Evolutionary conservation across 2,329 filamentous ascomycete species (phyloP).

Genomic region (Didymella glomerata): DNA sequence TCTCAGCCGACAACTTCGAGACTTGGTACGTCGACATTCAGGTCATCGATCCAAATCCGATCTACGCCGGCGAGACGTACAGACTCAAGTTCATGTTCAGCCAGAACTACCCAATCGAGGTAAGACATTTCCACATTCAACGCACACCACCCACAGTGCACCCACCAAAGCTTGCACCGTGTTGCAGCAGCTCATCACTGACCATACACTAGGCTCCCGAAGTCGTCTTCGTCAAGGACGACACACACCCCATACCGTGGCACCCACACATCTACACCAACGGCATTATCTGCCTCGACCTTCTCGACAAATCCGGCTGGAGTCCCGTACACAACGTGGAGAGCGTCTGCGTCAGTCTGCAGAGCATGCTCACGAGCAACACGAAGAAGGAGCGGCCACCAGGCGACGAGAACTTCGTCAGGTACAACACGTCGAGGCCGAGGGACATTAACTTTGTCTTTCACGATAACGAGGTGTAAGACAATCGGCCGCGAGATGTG

Average conservation of each 20-base stretch:
- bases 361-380: constrained; percentile 98
- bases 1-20: constrained; percentile 81
- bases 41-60: constrained; percentile 87
- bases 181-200: background rate
- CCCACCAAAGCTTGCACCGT: background rate
- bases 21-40: constrained; percentile 93
- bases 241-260: constrained; percentile 76
- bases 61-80: constrained; percentile 83
- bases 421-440: constrained; percentile 78
- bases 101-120: constrained; percentile 83
- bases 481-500: background rate
- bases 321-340: constrained; percentile 97
- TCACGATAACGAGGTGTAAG: constrained; percentile 76
- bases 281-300: constrained; percentile 96
- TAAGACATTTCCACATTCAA: constrained; percentile 6
- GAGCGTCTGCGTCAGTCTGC: constrained; percentile 94
- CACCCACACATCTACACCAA: constrained; percentile 99
- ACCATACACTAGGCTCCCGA: constrained; percentile 76
- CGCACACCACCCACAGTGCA: background rate
- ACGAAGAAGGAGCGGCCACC: constrained; percentile 88
- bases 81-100: constrained; percentile 88
- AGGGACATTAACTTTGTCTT: constrained; percentile 94
- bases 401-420: constrained; percentile 89
- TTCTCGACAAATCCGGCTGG: constrained; percentile 89
- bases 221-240: constrained; percentile 80